A percentile compares a stretch with the other conserved stretches of the same genome.
These are phyloP conservation scores for Euphorbia schlechtendalii DNA, from an alignment of 441 rosid species.

Conservation along the genomic window DNA sequence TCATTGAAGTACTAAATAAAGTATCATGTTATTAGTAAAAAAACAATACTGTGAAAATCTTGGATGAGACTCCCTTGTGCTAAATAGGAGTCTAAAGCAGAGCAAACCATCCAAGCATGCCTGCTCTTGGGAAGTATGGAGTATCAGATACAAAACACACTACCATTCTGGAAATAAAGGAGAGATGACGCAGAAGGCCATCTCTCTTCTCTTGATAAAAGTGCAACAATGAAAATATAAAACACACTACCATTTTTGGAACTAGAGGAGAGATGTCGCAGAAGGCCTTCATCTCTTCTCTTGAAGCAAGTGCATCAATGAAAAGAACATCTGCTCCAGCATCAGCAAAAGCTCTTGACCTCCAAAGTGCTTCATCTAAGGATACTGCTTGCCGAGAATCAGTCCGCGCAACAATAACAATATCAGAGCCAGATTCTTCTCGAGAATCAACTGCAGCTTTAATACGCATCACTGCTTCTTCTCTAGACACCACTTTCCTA, in stretches of 20 bases:
- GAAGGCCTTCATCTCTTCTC: constrained; percentile 86
- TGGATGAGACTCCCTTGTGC: neutral
- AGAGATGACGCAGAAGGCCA: no score
- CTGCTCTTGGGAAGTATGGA: no score
- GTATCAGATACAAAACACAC: no score
- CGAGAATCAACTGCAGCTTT: constrained; percentile 91
- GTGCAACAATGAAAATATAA: no score
- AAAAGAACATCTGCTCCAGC: constrained; percentile 91
- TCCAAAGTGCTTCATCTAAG: constrained; percentile 71
- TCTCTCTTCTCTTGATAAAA: no score
- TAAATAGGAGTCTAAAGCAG: neutral
- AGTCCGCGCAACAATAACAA: constrained; percentile 76
- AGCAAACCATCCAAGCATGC: neutral
- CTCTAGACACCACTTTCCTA: constrained; percentile 78
- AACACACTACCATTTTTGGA: constrained; percentile 94
- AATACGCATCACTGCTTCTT: constrained; percentile 73
- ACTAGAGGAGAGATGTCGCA: constrained; percentile 64
- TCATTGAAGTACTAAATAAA: no score
- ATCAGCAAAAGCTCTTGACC: constrained; percentile 87
- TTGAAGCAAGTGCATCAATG: constrained; percentile 70
- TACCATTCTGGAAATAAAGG: no score
- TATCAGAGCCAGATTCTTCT: constrained; percentile 64
- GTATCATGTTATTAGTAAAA: no score
- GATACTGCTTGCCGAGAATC: constrained; percentile 82
- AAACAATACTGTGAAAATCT: neutral